Conservation (phyloP, 2,329 filamentous ascomycete genomes). For the Cytospora mali region DNA sequence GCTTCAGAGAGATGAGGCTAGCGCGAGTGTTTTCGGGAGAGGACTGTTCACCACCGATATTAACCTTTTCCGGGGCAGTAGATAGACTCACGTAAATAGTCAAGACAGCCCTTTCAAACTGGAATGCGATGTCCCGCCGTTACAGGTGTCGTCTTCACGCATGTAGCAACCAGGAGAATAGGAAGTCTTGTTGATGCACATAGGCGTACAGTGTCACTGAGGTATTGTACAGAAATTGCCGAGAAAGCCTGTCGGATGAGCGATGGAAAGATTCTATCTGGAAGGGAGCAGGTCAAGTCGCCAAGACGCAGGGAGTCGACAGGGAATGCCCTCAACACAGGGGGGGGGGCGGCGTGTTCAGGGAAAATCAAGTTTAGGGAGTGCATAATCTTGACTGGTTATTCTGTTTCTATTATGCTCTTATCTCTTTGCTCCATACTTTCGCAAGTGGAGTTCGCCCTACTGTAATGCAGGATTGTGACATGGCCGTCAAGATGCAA, state of each 20-base stretch:
- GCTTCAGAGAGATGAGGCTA: background rate
- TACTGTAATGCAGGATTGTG: background rate
- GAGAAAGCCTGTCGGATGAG: too few species aligned
- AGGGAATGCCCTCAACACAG: too few species aligned
- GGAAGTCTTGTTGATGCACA: too few species aligned
- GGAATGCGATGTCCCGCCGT: background rate
- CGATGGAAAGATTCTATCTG: too few species aligned
- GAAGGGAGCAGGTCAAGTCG: background rate
- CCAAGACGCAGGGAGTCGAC: too few species aligned
- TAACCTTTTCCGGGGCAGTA: background rate
- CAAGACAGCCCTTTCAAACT: background rate
- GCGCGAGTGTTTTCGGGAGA: background rate
- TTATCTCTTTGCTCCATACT: background rate
- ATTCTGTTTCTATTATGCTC: background rate
- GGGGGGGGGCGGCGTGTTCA: too few species aligned
- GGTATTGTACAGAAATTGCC: too few species aligned
- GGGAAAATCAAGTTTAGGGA: too few species aligned
- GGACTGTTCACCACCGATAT: background rate
- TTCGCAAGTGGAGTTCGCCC: background rate
- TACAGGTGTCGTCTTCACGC: too few species aligned
- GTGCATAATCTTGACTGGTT: background rate
- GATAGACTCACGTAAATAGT: background rate
- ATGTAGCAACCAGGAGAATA: too few species aligned
- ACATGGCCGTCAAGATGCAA: background rate
- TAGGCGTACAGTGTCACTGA: too few species aligned